Evolutionary conservation across 2,329 filamentous ascomycete species (phyloP), one percentile per base, ranked within the genome.

Genomic region (Aspergillus sp.): DNA sequence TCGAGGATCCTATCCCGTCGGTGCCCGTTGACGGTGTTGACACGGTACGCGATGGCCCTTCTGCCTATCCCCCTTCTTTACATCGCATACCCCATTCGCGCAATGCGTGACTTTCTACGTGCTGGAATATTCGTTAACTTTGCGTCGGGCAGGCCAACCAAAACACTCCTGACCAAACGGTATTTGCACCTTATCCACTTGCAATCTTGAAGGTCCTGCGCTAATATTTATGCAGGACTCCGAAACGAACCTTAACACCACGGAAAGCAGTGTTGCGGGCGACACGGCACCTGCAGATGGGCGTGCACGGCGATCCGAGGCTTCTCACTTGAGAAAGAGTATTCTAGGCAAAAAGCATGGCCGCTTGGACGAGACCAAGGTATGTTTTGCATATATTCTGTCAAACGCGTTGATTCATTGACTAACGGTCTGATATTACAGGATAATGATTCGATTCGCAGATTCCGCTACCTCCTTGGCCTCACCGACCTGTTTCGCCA

Each of bases 401-500:
- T 15, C 12, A 29, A 28, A 5, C 8, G 5, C 14, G n/a, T 15
- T 8, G 10, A 8, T 3, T 15, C 16, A 13, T n/a, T 31, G 29
- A 22, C 44, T 51, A 16, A 53, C 36, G n/a, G 14, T 27, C 15
- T 5, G 12, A n/a, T 24, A 6, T 31, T 4, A 8, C 34, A 89
- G 84, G 89, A 95, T 66, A 85, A 95, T 69, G 89, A 96, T 53
- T 93, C 86, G 1, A 85, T 96, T 53, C 78, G 89, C 48, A 75
- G 91, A 56, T 98, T 98, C 58, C 80, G 86, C 43, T 98, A 98
- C 58, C 74, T 98, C 1, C 74, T 98, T 10, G 93, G 93, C 15
- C 70, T 98, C 32, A 98, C 91, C 11, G 91, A 98, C 53, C 71
- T 98, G 13, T 98, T 98, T 68, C 86, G 93, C 44, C 91, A 98